A percentile compares a stretch with the other conserved stretches of the same genome.
Conservation (phyloP, 1,284 basidiomycete genomes). For the Meira miltonrushii region DNA sequence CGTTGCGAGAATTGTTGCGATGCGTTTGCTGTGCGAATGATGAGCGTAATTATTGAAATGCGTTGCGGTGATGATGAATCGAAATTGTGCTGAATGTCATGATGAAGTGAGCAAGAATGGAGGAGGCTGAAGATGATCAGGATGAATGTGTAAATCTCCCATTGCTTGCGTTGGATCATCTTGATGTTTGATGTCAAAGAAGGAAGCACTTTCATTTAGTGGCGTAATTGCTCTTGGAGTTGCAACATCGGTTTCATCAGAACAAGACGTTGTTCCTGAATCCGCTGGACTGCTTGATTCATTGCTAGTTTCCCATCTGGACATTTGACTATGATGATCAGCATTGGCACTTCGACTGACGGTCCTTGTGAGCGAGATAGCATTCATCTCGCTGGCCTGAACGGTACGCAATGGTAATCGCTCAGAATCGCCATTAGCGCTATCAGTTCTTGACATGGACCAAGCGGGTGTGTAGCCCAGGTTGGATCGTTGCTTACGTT, state of each 20-base stretch:
- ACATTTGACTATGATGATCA: neutral
- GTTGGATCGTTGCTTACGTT: too few species aligned
- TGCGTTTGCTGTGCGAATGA: neutral
- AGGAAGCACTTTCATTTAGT: neutral
- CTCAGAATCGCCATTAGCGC: neutral
- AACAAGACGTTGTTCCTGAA: neutral
- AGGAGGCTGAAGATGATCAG: constrained; percentile 8
- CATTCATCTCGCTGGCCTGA: too few species aligned
- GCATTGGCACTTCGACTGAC: too few species aligned
- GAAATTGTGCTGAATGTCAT: too few species aligned
- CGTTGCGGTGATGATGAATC: neutral
- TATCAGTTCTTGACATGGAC: neutral
- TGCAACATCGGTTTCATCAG: constrained; percentile 3
- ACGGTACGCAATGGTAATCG: neutral
- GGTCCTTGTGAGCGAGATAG: neutral
- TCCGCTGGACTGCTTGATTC: too few species aligned
- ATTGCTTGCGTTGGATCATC: neutral
- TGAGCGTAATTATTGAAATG: neutral
- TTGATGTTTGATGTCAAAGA: neutral
- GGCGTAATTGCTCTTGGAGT: constrained; percentile 4
- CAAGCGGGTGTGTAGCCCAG: too few species aligned
- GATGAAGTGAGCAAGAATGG: neutral
- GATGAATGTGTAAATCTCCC: constrained; percentile 5
- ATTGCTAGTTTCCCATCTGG: too few species aligned
- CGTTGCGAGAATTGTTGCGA: neutral